Evolutionary conservation across 2,329 filamentous ascomycete species (phyloP).

Genomic region (Cladosporium cucumerinum): DNA sequence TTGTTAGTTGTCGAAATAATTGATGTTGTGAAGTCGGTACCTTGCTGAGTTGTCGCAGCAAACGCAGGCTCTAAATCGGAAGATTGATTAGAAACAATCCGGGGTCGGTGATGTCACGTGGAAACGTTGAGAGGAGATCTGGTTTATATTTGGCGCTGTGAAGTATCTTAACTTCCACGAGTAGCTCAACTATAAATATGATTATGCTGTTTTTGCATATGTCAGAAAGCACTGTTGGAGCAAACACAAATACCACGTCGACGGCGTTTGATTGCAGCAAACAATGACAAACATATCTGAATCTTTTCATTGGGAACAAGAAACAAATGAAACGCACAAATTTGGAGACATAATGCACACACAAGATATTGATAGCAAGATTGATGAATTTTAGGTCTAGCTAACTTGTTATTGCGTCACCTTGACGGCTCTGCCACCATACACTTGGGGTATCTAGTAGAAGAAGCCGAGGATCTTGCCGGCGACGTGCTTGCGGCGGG

Average conservation of each 20-base stretch:
- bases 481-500: constrained; percentile 95
- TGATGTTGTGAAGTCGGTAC: constrained; percentile 4
- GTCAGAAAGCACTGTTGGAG: neutral
- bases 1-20: constrained; percentile 4
- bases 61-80: constrained; percentile 4
- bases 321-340: neutral
- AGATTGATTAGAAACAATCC: neutral
- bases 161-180: neutral
- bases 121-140: constrained; percentile 8
- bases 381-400: constrained; percentile 10
- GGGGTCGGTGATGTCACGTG: constrained; percentile 17
- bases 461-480: constrained; percentile 99
- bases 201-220: neutral
- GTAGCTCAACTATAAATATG: neutral
- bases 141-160: neutral
- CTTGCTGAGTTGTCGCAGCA: neutral
- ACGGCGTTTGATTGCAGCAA: neutral
- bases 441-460: constrained; percentile 58
- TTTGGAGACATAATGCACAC: neutral
- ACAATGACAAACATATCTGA: neutral
- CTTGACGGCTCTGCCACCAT: constrained; percentile 4
- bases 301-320: neutral
- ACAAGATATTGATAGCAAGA: constrained; percentile 8
- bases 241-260: neutral
- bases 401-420: constrained; percentile 12